Evolutionary conservation across 2,329 filamentous ascomycete genomes (phyloP), one percentile per base, ranked within the genome.

Genomic region (Diaporthe sp.): DNA sequence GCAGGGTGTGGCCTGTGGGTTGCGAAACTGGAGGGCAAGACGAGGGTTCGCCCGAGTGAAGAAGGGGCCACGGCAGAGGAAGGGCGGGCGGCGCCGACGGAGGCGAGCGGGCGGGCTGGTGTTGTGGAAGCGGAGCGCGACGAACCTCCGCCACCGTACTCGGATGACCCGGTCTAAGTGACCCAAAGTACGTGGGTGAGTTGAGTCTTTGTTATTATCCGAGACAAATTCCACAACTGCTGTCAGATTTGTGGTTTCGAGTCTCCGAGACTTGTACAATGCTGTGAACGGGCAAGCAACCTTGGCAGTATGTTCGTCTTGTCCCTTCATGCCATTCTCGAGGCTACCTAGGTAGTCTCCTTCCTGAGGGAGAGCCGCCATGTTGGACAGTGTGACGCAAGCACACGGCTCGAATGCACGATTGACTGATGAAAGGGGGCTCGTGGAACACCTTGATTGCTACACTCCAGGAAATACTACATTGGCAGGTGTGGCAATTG

Each of bases 1-100:
- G 91, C 92, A 28, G 97, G 96, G 2, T 93, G 94, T 58, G 96
- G 95, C 1, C 86, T 98, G 49, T 98, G 96, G 96, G 94, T 92
- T 2, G 92, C 92, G 2, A 92, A 93, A 78, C 85, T 98, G 69
- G 96, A 98, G 83, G 87, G 91, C 72, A 86, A 90, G 78, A 85
- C 80, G 39, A 82, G 82, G 67, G 79, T 71, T 12, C 65, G 46
- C 59, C 51, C 42, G 22, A 58, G 67, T 13, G 74, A 67, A 25
- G 51, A 59, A 19, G 74, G 79, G 19, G 49, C 65, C 25, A 77
- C 72, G 46, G 37, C 76, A 74, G 65, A 77, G 80, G 74, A 57
- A 80, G 73, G 74, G 71, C n/a, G 79, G 78, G 42, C 51, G 37
- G 65, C 53, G 31, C 70, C 62, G 25, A 58, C 72, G 57, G 73